Evolutionary conservation across 106 monocot genomes (phyloP), one percentile per base, ranked within the genome.

Genomic region (Gastrodia elata): DNA sequence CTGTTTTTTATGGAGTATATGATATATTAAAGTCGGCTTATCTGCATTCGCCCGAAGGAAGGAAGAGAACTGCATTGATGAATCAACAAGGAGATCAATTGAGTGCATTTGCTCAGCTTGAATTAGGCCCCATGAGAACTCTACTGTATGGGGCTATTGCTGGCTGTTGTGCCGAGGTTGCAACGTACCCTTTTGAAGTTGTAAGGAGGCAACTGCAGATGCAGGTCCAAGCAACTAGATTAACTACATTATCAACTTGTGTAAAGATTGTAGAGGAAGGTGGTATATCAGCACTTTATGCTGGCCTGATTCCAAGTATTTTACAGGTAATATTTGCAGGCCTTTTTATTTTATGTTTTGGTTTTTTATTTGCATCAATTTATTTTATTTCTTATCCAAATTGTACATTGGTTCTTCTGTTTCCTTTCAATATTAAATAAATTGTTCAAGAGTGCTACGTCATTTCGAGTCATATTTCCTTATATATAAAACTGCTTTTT

Each of bases 1-100:
- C 98, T 34, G 92, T 98, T 68, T 98, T 98, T 75, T 98, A 98
- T 74, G 98, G 93, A 65, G 88, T 98, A 34, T 98, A 98, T 77
- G 98, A 98, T 71, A 93, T 93, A 71, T 75, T 98, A 37, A 98
- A 98, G 77, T 73, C 87, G 35, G 68, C 85, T 39, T 97, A 97
- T 75, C 80, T 97, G 56, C 93, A 88, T 71, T 91, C 90, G 38
- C 93, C 98, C 0, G 83, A 90, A 70, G 93, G 93, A 59, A 87
- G 57, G 68, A 81, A 69, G 68, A 85, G 93, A 71, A 71, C 79
- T 57, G 79, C 79, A 40, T 44, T 72, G 24, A 83, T 90, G 97
- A 86, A 77, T 6, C 70, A 84, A 65, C 82, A 83, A 68, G 84
- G 70, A 55, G 81, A 77, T 78, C 82, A 85, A 39, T 61, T 88